These are phyloP conservation scores for Pilasporangium apinafurcum DNA, from an alignment of 352 stramenopile species.

Conservation along the genomic window DNA sequence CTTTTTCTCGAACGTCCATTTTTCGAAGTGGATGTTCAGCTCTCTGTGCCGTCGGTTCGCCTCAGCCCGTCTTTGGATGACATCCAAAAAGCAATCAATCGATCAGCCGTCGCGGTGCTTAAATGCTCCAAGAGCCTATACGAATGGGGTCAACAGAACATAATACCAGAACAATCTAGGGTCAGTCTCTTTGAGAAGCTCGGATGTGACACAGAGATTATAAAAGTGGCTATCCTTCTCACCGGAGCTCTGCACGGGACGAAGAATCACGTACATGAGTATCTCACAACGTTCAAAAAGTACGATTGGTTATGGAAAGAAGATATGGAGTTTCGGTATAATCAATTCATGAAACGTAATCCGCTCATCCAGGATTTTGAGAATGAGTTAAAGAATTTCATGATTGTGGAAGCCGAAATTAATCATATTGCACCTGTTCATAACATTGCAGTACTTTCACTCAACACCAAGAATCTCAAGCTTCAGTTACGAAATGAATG, in stretches of 20 bases:
- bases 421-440: constrained; percentile 70
- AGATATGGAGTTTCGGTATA: constrained; percentile 84
- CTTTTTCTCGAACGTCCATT: constrained; percentile 81
- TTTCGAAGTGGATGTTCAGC: constrained; percentile 84
- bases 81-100: constrained; percentile 83
- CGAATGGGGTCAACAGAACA: constrained; percentile 71
- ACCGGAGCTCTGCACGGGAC: constrained; percentile 79
- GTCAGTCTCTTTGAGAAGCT: constrained; percentile 79
- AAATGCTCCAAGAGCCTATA: constrained; percentile 78
- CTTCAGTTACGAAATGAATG: constrained; percentile 81
- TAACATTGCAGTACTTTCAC: constrained; percentile 80
- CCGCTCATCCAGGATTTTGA: constrained; percentile 82
- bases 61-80: constrained; percentile 79
- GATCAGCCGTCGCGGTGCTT: constrained; percentile 67
- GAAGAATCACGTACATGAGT: constrained; percentile 82
- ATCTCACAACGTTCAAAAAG: constrained; percentile 78
- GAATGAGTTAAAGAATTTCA: constrained; percentile 73
- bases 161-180: constrained; percentile 37
- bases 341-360: constrained; percentile 80
- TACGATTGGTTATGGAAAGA: constrained; percentile 90
- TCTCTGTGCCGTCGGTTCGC: constrained; percentile 72
- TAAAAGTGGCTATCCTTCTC: constrained; percentile 83
- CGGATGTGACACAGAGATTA: constrained; percentile 84
- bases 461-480: constrained; percentile 88
- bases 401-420: constrained; percentile 75